phyloP scores from a whole-genome alignment of 2,329 filamentous ascomycete species.

The Arthrobotrys sphaeroides region DNA sequence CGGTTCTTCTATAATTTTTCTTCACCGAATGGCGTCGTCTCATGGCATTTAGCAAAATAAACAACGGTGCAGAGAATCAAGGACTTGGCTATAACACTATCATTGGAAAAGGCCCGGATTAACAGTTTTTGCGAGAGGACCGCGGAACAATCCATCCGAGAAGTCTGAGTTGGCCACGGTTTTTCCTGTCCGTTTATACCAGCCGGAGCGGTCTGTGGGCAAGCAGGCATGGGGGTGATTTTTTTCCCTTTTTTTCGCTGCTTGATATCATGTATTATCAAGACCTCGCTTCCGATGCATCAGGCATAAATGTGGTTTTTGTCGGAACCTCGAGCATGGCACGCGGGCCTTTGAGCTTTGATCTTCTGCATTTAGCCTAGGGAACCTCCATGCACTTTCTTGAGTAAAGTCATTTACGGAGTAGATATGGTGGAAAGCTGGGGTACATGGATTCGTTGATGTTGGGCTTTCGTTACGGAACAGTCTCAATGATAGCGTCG shows the following conservation, averaged over 20 bases:
- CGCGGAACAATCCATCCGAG: slow-evolving; percentile 51
- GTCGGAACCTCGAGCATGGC: slow-evolving; percentile 16
- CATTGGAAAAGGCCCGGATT: slow-evolving; percentile 25
- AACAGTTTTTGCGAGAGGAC: slow-evolving; percentile 53
- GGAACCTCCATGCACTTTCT: slow-evolving; percentile 29
- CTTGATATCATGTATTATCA: slow-evolving; percentile 24
- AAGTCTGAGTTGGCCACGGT: slow-evolving; percentile 31
- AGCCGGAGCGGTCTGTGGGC: slow-evolving; percentile 14
- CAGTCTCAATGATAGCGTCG: background rate
- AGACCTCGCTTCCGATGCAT: slow-evolving; percentile 25
- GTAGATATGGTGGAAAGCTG: slow-evolving; percentile 29
- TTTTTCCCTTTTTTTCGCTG: background rate
- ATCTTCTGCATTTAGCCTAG: slow-evolving; percentile 53
- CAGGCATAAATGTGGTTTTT: slow-evolving; percentile 23
- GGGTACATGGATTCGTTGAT: slow-evolving; percentile 25
- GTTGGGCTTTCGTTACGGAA: background rate
- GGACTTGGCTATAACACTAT: background rate
- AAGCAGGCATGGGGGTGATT: slow-evolving; percentile 3
- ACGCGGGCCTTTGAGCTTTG: slow-evolving; percentile 42
- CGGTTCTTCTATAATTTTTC: slow-evolving; percentile 8
- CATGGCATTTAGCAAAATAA: slow-evolving; percentile 1
- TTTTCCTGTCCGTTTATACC: slow-evolving; percentile 41
- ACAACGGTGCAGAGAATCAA: background rate
- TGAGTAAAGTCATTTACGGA: background rate
- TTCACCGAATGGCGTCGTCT: background rate